Conservation (phyloP, 2,329 filamentous ascomycete species). For the Diaporthe velutina region DNA sequence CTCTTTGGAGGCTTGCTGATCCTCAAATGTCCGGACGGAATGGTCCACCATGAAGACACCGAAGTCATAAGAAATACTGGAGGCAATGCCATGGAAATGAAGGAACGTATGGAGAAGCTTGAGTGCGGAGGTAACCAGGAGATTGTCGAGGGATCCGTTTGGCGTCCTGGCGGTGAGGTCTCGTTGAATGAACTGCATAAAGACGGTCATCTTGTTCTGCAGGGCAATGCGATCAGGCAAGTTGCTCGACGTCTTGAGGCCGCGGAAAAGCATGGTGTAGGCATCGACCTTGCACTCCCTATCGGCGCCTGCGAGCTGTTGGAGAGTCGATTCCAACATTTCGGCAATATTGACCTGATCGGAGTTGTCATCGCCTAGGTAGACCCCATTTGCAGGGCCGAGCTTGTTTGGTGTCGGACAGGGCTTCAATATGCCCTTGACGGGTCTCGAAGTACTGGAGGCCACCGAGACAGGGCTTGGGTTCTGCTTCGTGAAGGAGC, state of each 20-base stretch:
- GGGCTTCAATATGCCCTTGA: slow-evolving; percentile 84
- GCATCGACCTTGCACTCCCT: slow-evolving; percentile 83
- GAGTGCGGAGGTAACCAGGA: slow-evolving; percentile 82
- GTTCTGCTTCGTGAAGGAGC: slow-evolving; percentile 53
- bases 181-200: slow-evolving; percentile 86
- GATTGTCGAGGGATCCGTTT: slow-evolving; percentile 71
- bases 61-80: slow-evolving; percentile 82
- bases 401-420: slow-evolving; percentile 63
- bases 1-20: slow-evolving; percentile 78
- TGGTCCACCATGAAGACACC: slow-evolving; percentile 84
- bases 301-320: slow-evolving; percentile 82
- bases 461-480: slow-evolving; percentile 56
- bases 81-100: slow-evolving; percentile 78
- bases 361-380: slow-evolving; percentile 53
- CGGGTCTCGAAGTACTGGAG: slow-evolving; percentile 57
- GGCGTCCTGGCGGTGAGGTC: slow-evolving; percentile 77
- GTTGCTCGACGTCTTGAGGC: slow-evolving; percentile 85
- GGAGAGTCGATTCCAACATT: slow-evolving; percentile 88
- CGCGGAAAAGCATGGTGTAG: slow-evolving; percentile 83
- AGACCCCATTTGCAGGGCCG: slow-evolving; percentile 56
- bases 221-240: slow-evolving; percentile 81
- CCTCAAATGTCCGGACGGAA: slow-evolving; percentile 79
- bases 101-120: slow-evolving; percentile 83
- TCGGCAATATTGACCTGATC: slow-evolving; percentile 72
- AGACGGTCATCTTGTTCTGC: slow-evolving; percentile 79